phyloP scores from a whole-genome alignment of 805 yeast genomes.

The Ogataea salicorniae region DNA sequence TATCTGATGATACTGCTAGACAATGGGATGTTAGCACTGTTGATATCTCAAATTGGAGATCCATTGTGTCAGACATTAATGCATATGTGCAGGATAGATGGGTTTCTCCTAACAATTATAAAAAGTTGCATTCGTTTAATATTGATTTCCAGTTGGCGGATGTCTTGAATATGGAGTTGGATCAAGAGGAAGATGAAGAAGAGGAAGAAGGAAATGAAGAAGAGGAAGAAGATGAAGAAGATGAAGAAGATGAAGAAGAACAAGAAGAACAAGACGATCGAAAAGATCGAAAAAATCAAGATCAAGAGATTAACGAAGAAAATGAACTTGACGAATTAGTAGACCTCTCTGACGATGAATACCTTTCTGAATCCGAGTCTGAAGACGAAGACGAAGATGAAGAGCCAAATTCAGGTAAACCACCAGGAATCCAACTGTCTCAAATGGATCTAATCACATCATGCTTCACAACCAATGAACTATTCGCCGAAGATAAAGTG shows the following conservation, averaged over 20 bases:
- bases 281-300: slow-evolving; percentile 8
- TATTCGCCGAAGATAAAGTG: slow-evolving; percentile 63
- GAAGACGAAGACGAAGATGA: too few relatives aligned
- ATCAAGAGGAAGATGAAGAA: slow-evolving; percentile 1
- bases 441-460: slow-evolving; percentile 54
- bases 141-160: slow-evolving; percentile 33
- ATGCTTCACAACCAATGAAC: slow-evolving; percentile 82
- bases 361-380: too few relatives aligned
- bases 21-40: slow-evolving; percentile 44
- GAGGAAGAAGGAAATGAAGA: slow-evolving; percentile 12
- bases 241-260: too few relatives aligned
- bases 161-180: slow-evolving; percentile 29
- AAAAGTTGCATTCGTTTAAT: slow-evolving; percentile 19
- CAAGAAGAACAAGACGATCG: slow-evolving; percentile 6
- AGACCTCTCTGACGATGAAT: too few relatives aligned
- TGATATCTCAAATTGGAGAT: slow-evolving; percentile 78
- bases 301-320: slow-evolving; percentile 1
- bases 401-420: too few relatives aligned
- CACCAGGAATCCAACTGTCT: too few relatives aligned
- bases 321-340: slow-evolving; percentile 13
- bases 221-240: too few relatives aligned
- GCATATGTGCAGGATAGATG: slow-evolving; percentile 44
- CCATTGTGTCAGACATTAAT: slow-evolving; percentile 43
- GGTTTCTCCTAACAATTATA: slow-evolving; percentile 37
- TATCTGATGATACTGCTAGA: slow-evolving; percentile 2